Percentiles rank a stretch among this genome's conserved stretches.
Conservation (phyloP, 345 rosid species). For the Eucalyptus tenuipes region DNA sequence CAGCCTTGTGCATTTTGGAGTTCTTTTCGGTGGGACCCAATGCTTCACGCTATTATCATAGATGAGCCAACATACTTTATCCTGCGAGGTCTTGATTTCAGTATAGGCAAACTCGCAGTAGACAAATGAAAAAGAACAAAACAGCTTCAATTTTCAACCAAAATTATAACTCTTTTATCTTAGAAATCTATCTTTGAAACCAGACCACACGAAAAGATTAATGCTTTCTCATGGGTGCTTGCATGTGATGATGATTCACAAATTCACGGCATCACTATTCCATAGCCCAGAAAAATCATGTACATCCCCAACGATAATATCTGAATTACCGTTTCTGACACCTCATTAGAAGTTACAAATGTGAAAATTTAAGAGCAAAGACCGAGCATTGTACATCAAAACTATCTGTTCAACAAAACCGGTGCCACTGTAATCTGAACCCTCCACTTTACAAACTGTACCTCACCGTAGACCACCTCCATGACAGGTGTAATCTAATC, state of each 20-base stretch:
- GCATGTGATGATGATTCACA: neutral
- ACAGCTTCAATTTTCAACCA: neutral
- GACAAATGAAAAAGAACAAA: neutral
- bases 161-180: neutral
- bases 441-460: too few relatives aligned
- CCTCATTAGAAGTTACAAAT: neutral
- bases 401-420: neutral
- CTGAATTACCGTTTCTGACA: neutral
- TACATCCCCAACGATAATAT: neutral
- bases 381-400: neutral
- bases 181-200: neutral
- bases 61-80: neutral
- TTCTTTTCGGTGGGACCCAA: constrained; percentile 89
- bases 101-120: neutral
- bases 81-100: neutral
- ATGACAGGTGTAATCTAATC: too few relatives aligned
- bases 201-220: neutral
- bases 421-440: too few relatives aligned
- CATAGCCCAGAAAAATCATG: neutral
- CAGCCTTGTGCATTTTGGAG: constrained; percentile 99
- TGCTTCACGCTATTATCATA: constrained; percentile 65
- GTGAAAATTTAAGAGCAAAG: neutral
- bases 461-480: too few relatives aligned
- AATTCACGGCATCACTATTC: neutral
- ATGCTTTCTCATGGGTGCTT: neutral